Evolutionary conservation across 768 basidiomycete genomes (phyloP).

Genomic region (Mrakia frigida): DNA sequence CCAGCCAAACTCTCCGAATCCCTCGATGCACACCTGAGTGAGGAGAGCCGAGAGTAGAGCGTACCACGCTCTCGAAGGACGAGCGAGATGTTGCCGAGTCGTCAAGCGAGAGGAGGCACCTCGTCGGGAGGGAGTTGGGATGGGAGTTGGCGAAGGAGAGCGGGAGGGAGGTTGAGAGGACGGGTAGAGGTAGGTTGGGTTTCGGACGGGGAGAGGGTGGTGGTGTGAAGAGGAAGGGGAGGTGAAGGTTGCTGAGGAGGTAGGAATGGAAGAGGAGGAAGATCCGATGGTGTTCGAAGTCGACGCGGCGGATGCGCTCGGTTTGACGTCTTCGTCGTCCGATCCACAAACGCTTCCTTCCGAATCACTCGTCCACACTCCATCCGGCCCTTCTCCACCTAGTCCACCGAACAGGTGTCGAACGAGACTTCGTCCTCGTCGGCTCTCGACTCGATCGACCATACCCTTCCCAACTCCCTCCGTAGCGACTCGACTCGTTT

Average conservation of each 20-base stretch:
- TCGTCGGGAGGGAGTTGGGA: neutral
- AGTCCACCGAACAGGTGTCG: neutral
- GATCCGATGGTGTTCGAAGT: neutral
- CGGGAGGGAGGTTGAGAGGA: constrained; percentile 19
- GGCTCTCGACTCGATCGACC: neutral
- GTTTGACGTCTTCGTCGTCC: neutral
- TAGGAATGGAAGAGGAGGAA: neutral
- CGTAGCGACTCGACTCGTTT: neutral
- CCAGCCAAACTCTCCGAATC: constrained; percentile 17
- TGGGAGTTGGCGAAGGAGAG: neutral
- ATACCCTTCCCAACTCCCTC: constrained; percentile 2
- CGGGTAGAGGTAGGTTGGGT: neutral
- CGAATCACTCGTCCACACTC: constrained; percentile 15
- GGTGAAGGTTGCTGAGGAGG: neutral
- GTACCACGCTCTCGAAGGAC: constrained; percentile 21
- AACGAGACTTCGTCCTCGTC: neutral
- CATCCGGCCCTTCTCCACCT: neutral
- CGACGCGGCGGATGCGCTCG: neutral
- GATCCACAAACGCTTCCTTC: constrained; percentile 1
- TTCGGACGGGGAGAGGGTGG: neutral
- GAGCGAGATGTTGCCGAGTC: constrained; percentile 4
- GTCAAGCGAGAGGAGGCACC: neutral
- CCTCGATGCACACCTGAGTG: constrained; percentile 24
- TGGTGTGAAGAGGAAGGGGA: neutral
- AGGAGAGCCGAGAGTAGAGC: constrained; percentile 17